Conservation (phyloP, 768 basidiomycete genomes). For the Rhizopogon vesiculosus region DNA sequence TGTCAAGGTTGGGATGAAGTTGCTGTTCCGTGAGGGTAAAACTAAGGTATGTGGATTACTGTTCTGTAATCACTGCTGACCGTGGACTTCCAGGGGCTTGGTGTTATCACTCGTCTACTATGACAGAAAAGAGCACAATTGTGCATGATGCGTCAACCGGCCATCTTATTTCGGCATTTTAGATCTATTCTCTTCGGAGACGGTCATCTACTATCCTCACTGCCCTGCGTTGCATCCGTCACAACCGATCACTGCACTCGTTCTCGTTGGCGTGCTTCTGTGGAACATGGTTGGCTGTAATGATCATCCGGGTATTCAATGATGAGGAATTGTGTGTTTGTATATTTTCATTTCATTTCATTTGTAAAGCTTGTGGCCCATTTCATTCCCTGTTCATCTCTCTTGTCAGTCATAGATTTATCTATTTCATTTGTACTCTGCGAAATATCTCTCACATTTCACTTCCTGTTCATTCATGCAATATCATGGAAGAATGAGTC, state of each 20-base stretch:
- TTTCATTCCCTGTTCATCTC: too few relatives aligned
- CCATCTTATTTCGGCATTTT: not conserved
- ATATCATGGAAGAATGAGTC: too few relatives aligned
- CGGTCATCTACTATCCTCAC: not conserved
- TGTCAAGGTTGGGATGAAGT: slow-evolving; percentile 89
- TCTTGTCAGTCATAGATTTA: too few relatives aligned
- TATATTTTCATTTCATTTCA: not conserved
- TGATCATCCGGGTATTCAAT: too few relatives aligned
- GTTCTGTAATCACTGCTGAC: slow-evolving; percentile 3
- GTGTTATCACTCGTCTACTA: slow-evolving; percentile 66
- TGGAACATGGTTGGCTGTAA: not conserved
- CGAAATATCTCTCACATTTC: not conserved
- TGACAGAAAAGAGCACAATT: slow-evolving; percentile 22
- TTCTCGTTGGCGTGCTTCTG: too few relatives aligned
- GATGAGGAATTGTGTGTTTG: not conserved
- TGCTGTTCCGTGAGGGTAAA: slow-evolving; percentile 92
- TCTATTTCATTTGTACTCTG: too few relatives aligned
- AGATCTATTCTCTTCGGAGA: not conserved
- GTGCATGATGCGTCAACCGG: not conserved
- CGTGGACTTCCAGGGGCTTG: slow-evolving; percentile 51
- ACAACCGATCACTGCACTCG: not conserved
- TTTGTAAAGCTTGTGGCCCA: not conserved
- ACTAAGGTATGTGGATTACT: slow-evolving; percentile 62
- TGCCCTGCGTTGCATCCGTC: not conserved
- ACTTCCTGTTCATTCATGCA: not conserved